Conservation (phyloP, 345 rosid species). For the Hibiscus mutabilis region DNA sequence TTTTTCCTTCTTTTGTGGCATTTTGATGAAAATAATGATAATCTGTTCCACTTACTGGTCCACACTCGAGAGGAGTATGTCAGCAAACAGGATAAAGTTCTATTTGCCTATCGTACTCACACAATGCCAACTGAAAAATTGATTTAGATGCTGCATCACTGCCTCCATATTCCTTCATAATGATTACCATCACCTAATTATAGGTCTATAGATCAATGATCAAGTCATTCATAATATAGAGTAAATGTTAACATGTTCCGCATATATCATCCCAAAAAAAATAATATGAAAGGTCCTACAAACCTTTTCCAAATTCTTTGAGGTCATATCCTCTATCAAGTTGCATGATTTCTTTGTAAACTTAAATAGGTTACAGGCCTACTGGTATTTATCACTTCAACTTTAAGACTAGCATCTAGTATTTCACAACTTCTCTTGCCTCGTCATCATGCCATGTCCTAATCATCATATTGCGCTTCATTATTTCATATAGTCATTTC, state of each 20-base stretch:
- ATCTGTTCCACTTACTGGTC: too few species aligned
- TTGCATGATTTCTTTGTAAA: not conserved
- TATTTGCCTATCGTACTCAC: too few species aligned
- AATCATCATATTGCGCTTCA: not conserved
- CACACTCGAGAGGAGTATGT: too few species aligned
- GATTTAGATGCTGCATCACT: too few species aligned
- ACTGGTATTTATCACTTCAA: not conserved
- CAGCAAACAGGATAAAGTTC: too few species aligned
- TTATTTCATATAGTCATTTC: not conserved
- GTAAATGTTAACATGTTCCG: not conserved
- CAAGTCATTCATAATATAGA: not conserved
- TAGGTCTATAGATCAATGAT: too few species aligned
- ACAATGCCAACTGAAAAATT: too few species aligned
- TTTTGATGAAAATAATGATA: too few species aligned
- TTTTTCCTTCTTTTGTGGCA: not conserved
- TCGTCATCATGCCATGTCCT: not conserved
- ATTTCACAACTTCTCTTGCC: constrained; percentile 2
- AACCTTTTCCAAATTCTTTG: not conserved
- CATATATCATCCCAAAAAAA: too few species aligned
- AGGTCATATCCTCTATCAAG: not conserved
- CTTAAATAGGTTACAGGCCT: not conserved
- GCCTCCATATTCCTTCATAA: too few species aligned
- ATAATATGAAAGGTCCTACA: not conserved
- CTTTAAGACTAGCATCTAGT: not conserved
- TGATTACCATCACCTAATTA: too few species aligned